These are phyloP conservation scores for Linderniella brevidens DNA, from an alignment of 257 asterid genomes.

Conservation along the genomic window DNA sequence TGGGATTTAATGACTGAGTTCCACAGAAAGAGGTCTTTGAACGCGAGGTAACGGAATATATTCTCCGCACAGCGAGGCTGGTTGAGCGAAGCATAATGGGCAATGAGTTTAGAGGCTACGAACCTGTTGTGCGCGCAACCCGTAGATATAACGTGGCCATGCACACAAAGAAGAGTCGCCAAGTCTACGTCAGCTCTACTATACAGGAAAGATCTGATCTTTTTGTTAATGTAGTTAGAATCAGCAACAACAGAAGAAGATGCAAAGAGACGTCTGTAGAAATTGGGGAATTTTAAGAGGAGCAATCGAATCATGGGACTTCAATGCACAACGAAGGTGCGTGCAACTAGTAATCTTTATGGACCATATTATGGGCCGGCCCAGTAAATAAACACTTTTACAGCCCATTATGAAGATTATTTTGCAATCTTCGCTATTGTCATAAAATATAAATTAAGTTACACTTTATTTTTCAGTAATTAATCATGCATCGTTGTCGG, in stretches of 20 bases:
- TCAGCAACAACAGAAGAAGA: constrained; percentile 13
- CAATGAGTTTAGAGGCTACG: constrained; percentile 53
- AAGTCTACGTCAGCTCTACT: constrained; percentile 11
- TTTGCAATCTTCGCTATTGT: too few relatives aligned
- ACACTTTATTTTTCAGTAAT: too few relatives aligned
- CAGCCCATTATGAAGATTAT: too few relatives aligned
- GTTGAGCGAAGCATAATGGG: constrained; percentile 37
- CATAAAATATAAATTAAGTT: too few relatives aligned
- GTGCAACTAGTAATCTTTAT: too few relatives aligned
- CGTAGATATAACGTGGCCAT: constrained; percentile 33
- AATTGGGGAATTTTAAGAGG: constrained; percentile 16
- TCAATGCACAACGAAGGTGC: too few relatives aligned
- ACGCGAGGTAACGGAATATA: constrained; percentile 29
- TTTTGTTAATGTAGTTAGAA: constrained; percentile 16
- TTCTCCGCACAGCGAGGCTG: constrained; percentile 28
- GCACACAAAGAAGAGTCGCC: constrained; percentile 25
- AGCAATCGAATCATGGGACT: constrained; percentile 9
- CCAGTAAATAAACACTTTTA: too few relatives aligned
- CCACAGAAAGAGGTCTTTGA: constrained; percentile 53
- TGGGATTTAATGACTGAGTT: constrained; percentile 64
- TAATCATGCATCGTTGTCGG: too few relatives aligned
- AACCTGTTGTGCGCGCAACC: constrained; percentile 38
- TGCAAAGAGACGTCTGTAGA: constrained; percentile 17
- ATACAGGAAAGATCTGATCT: constrained; percentile 27
- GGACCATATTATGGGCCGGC: too few relatives aligned